Conservation (phyloP, 2,329 filamentous ascomycete species). For the Biscogniauxia marginata region DNA sequence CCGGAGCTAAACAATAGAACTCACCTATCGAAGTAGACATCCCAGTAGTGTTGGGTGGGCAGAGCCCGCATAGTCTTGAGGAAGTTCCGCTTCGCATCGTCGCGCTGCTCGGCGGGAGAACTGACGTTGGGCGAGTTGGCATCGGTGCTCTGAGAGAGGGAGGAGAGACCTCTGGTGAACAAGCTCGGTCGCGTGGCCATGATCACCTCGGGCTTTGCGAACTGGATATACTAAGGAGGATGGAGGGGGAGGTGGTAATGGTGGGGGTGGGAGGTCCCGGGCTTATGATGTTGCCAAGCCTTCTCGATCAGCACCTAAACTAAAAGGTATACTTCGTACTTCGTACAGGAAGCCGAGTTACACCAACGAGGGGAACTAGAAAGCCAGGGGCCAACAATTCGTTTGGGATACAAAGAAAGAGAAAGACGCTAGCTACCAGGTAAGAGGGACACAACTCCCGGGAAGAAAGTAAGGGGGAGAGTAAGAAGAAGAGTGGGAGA, state of each 20-base stretch:
- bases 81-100: constrained; percentile 81
- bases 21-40: constrained; percentile 66
- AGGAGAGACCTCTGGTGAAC: constrained; percentile 63
- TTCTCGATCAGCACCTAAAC: constrained; percentile 1
- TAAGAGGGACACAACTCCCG: neutral
- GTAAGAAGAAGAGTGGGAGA: neutral
- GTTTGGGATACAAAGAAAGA: too few relatives aligned
- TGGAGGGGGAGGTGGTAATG: constrained; percentile 5
- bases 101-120: constrained; percentile 71
- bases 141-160: constrained; percentile 58
- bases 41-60: constrained; percentile 78
- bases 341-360: neutral
- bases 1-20: constrained; percentile 14
- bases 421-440: neutral
- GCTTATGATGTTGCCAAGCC: constrained; percentile 19
- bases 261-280: constrained; percentile 13
- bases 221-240: neutral
- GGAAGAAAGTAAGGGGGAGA: neutral
- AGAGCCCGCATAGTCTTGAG: constrained; percentile 70
- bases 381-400: too few relatives aligned
- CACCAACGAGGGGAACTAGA: neutral
- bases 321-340: constrained; percentile 4
- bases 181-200: constrained; percentile 59
- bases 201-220: constrained; percentile 17
- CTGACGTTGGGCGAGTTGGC: constrained; percentile 58